Evolutionary conservation across 2,329 filamentous ascomycete genomes (phyloP), one percentile per base, ranked within the genome.

Genomic region (Zasmidium cellare): DNA sequence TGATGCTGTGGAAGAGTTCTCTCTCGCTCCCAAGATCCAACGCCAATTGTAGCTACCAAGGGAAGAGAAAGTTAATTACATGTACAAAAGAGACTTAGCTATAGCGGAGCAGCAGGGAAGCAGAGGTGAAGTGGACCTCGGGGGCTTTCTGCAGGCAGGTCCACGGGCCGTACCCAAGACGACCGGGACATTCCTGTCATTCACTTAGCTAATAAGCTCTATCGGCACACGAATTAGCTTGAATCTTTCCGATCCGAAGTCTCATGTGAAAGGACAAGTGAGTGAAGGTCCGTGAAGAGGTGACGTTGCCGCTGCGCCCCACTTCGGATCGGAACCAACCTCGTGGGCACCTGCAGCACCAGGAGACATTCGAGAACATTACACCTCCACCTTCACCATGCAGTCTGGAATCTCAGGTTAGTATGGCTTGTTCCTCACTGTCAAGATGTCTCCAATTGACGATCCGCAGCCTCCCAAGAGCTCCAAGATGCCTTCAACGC

Each of bases 351-450:
- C 24, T 31, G 44, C 45, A 9, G 31, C 35, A 41, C 6, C 7
- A 41, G n/a, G 5, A 9, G 12, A 28, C 22, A 23, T 49, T 24
- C 46, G 22, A 16, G 22, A 6, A 9, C 16, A n/a, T 51, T 20
- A 5, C 31, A 23, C 23, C 45, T 49, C 51, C 25, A 57, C 41
- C 16, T 22, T 31, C 53, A 82, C 67, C 55, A 91, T 91, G 89
- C 88, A 92, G 80, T 91, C 89, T 35, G 88, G 89, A 75, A 91
- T 91, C 67, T 85, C 87, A 76, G 88, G 88, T 88, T 80, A 51
- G 69, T 41, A 14, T 22, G 7, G 12, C 14, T 24, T 28, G 14
- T 24, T 22, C 12, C 45, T 3, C 12, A 44, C 11, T 23, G 45
- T 11, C 12, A 9, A 46, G 23, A 22, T 23, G 31, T 12, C 18